These are phyloP conservation scores for Solanum virginianum DNA, from an alignment of 257 asterid genomes.

Conservation along the genomic window DNA sequence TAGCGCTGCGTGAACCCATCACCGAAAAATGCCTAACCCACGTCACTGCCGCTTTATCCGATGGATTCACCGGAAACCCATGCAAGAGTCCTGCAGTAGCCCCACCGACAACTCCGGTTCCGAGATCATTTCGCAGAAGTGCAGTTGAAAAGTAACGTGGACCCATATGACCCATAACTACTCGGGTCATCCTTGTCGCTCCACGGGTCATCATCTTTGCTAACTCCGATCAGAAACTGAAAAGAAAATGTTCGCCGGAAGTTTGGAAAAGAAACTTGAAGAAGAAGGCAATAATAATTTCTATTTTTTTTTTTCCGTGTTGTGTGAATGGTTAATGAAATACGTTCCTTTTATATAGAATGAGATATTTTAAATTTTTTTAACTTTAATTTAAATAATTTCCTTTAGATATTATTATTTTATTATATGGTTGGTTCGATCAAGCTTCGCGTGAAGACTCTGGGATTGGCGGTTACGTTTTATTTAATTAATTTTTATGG, in stretches of 20 bases:
- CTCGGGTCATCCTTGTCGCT: slow-evolving; percentile 22
- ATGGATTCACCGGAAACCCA: neutral
- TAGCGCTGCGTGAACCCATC: slow-evolving; percentile 21
- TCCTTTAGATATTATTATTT: neutral
- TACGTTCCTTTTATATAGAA: neutral
- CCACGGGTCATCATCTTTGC: slow-evolving; percentile 43
- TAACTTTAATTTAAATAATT: neutral
- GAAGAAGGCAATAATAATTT: neutral
- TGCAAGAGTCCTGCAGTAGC: neutral
- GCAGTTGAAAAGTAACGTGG: slow-evolving; percentile 38
- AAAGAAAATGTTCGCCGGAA: slow-evolving; percentile 2
- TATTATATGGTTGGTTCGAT: neutral
- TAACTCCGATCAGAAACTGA: neutral
- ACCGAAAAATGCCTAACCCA: slow-evolving; percentile 17
- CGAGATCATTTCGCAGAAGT: neutral
- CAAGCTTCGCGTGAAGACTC: neutral
- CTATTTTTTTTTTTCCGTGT: neutral
- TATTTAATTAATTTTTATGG: neutral
- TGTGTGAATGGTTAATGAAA: too few species aligned
- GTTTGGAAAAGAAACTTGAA: slow-evolving; percentile 16
- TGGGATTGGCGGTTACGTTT: neutral
- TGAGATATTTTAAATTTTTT: neutral
- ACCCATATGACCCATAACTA: slow-evolving; percentile 16
- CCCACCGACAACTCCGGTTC: neutral
- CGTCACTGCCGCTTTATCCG: slow-evolving; percentile 7